Evolutionary conservation across 495 filamentous ascomycete genomes (phyloP), one percentile per base, ranked within the genome.

Genomic region (Penicillium daleae): DNA sequence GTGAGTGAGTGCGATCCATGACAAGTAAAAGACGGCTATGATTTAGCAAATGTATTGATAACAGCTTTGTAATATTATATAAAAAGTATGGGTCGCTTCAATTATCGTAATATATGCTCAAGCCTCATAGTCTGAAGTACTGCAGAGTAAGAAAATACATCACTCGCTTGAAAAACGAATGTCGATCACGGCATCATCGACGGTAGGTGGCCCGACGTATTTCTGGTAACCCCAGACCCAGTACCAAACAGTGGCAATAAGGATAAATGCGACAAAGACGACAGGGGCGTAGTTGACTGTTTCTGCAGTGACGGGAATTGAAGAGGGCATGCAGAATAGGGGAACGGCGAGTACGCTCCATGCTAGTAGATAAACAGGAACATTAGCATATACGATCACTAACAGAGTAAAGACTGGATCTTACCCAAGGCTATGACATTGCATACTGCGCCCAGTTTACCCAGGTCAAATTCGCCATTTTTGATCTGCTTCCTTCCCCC

Each of bases 341-440:
- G 84, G 85, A 32, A 87, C 78, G 2, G 79, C 84, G 13, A 88
- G 78, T 26, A 78, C 17, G n/a, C 81, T 82, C 85, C 85, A 87
- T 35, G 69, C 85, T 86, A 61, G 2, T 1, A 27, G 46, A 29
- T 2, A n/a, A 13, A 50, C 56, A 59, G 52, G 6, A 10, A 33
- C 3, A 42, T 29, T 44, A 42, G 35, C 5, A 42, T 21, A 27
- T n/a, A 15, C 2, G 3, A 9, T 44, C 24, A 12, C 5, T 19
- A 3, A n/a, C 4, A 4, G 26, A 2, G 35, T 31, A 15, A 27
- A 44, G 0, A 9, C 17, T 24, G 1, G 21, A 15, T 76, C 84
- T 60, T 78, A 88, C 85, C 75, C 13, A 83, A 40, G 33, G 83
- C 73, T 33, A 88, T 58, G 56, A 81, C 65, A 57, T 88, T 88